Base-by-base conservation (phyloP, 1,139 yeast genomes). In the Sugiyamaella grinbergsii region DNA sequence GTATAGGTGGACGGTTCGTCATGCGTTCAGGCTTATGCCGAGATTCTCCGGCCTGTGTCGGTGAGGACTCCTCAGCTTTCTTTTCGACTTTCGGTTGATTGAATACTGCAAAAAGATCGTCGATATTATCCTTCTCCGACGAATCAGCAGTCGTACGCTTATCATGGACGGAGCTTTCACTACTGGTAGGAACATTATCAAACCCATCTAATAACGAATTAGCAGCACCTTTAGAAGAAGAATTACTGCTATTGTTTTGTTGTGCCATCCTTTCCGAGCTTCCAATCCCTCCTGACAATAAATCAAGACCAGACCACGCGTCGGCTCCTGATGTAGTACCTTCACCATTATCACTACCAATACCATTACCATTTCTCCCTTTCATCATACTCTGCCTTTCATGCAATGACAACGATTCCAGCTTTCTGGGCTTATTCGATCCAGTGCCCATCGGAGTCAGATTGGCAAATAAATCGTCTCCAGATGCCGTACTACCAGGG, bases 61-160 rank as follows among this genome's bases (percentile, higher is more conserved):
- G 4, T 26, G 33, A n/a, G n/a, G n/a, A n/a, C n/a, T 19, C 10
- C 23, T 40, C 44, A 26, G 22, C 16, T 24, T 31, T 16, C 33
- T 20, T n/a, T 20, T 20, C 40, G 4, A 33, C 37, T 38, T 34
- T 41, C 24, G 68, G 66, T 41, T 54, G 60, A 47, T 64, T 66
- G 59, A 67, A 67, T 13, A 65, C 64, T 32, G 65, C 71, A 57
- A 70, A 68, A 24, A 68, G 57, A 38, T 64, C 67, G 29, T 62
- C 67, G 29, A 63, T 59, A 20, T 51, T 42, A 29, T 54, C 57
- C 2, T 40, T 32, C 13, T 26, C 22, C 15, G 50, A 15, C 20
- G 40, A 11, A 20, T 29, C 13, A 16, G 51, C 20, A 8, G 19
- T 19, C 31, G 22, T n/a, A 26, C 18, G 10, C 18, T 16, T 20